Conservation (phyloP, 169 alveolate species). For the Babesia bovis region DNA sequence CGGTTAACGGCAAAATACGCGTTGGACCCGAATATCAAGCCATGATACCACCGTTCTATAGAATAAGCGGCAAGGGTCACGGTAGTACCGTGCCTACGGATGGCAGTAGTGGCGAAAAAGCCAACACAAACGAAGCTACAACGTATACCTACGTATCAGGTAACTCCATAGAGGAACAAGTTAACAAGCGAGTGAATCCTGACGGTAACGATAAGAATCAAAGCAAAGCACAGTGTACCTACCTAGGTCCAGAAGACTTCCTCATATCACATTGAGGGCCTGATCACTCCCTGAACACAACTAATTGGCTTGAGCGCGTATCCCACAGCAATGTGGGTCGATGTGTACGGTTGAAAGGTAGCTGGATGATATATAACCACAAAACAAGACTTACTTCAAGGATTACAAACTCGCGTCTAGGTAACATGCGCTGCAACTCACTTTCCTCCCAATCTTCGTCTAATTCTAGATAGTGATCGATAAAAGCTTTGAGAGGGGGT, state of each 20-base stretch:
- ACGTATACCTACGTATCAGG: not conserved
- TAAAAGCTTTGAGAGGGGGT: constrained; percentile 37
- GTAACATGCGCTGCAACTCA: not conserved
- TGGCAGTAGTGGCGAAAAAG: not conserved
- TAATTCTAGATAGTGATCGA: constrained; percentile 13
- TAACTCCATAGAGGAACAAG: not conserved
- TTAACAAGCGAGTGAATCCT: not conserved
- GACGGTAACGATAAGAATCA: not conserved
- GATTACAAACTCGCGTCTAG: constrained; percentile 5
- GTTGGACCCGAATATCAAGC: constrained; percentile 70
- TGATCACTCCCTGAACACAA: constrained; percentile 10
- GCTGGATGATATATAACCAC: constrained; percentile 3
- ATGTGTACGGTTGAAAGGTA: constrained; percentile 48
- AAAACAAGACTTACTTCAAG: constrained; percentile 6
- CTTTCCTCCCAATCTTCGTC: constrained; percentile 14
- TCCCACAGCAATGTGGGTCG: constrained; percentile 61
- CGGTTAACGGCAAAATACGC: constrained; percentile 56
- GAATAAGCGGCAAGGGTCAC: not conserved
- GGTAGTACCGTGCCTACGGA: not conserved
- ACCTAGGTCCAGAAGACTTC: constrained; percentile 11
- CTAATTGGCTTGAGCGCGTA: constrained; percentile 9
- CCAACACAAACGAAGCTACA: not conserved
- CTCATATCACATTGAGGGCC: constrained; percentile 10
- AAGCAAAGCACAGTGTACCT: not conserved
- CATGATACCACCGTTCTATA: constrained; percentile 68